Evolutionary conservation across 257 asterid species (phyloP), one percentile per base, ranked within the genome.

Genomic region (Echites panduratus): DNA sequence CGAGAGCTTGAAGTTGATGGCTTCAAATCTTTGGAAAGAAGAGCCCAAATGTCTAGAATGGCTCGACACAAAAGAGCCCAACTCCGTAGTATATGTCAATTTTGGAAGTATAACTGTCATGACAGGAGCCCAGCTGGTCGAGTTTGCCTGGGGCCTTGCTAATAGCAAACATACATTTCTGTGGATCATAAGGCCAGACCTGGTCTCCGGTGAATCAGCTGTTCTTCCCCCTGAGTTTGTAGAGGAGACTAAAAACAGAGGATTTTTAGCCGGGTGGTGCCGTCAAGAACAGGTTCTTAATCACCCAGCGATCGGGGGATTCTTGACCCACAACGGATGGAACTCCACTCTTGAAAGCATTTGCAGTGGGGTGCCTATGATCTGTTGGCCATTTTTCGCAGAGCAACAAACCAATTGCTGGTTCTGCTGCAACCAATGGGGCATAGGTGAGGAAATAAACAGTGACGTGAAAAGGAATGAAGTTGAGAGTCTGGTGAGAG

Each of bases 21-120:
- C 80, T 9, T 77, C 80, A 43, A 83, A 77, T 63, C 76, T 83
- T 4, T 80, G 86, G 86, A 80, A 77, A 77, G 86, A 83, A 67
- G 82, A 79, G 38, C n/a, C 77, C 3, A 67, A 79, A 1, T 83
- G 82, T 58, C 62, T 83, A 2, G 70, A 71, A 44, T 83, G 84
- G 86, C 80, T 77, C 0, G 66, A 83, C 8, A 32, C 74, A 1
- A 77, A 80, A 41, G 68, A 72, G 12, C 50, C 70, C 6, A 74
- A 77, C 12, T 83, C 82, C 2, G 82, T 83, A 19, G 78, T 83
- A 26, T 83, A 79, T 77, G 86, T 80, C 64, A 83, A 83, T 27
- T 83, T 76, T 0, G 86, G 86, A 40, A 83, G 84, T 67, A 56
- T 80, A 19, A 72, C 84, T 1, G 82, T 77, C 16, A 57, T 83